Conservation (phyloP, 208 protist species). For the Trypanosoma platydactyli region DNA sequence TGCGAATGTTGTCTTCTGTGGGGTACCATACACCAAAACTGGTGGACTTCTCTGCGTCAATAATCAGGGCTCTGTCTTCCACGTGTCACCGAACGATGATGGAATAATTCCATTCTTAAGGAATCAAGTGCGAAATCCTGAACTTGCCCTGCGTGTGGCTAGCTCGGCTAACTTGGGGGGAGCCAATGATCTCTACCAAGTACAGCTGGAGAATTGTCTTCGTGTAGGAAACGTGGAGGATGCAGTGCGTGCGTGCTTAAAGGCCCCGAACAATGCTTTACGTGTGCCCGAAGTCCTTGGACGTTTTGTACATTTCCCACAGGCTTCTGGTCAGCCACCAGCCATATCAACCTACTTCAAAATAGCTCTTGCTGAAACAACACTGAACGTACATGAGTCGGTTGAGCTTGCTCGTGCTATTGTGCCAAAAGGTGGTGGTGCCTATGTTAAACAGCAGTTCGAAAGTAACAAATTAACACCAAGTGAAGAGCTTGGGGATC, state of each 20-base stretch:
- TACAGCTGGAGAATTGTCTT: slow-evolving; percentile 96
- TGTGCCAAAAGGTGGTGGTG: slow-evolving; percentile 85
- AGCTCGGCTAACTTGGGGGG: slow-evolving; percentile 96
- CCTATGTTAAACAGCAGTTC: slow-evolving; percentile 97
- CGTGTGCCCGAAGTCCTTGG: slow-evolving; percentile 96
- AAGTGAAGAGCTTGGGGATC: slow-evolving; percentile 98
- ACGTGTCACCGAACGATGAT: slow-evolving; percentile 95
- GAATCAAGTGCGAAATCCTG: slow-evolving; percentile 91
- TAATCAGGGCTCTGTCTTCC: slow-evolving; percentile 93
- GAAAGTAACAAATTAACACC: slow-evolving; percentile 98
- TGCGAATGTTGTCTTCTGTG: slow-evolving; percentile 95
- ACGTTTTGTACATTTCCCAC: slow-evolving; percentile 89
- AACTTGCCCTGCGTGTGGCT: slow-evolving; percentile 96
- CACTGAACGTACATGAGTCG: slow-evolving; percentile 97
- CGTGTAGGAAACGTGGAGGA: slow-evolving; percentile 89
- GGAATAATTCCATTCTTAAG: slow-evolving; percentile 97
- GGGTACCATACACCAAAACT: slow-evolving; percentile 81
- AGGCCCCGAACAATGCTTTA: slow-evolving; percentile 94
- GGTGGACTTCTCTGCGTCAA: slow-evolving; percentile 97
- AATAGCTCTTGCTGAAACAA: slow-evolving; percentile 95
- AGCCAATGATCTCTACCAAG: slow-evolving; percentile 96
- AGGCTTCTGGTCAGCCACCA: slow-evolving; percentile 84
- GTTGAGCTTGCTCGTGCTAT: slow-evolving; percentile 97
- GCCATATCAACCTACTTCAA: slow-evolving; percentile 99
- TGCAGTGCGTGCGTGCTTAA: slow-evolving; percentile 95